Conservation (phyloP, 306 rosid species). For the Arachis hypogaea region DNA sequence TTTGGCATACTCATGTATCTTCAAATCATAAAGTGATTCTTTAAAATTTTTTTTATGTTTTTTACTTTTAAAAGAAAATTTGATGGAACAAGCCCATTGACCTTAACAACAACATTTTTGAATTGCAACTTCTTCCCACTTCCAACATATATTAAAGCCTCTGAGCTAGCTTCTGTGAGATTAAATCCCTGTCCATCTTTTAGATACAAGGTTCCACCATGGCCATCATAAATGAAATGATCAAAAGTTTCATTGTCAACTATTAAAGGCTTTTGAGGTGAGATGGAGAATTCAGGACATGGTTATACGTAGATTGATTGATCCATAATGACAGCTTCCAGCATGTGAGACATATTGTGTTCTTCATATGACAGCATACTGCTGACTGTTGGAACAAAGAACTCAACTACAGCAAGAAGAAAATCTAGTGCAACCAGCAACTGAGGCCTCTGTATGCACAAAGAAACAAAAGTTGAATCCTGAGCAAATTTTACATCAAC, state of each 20-base stretch:
- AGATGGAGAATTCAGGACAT: slow-evolving; percentile 64
- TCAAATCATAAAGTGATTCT: slow-evolving; percentile 16
- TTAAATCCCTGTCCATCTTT: slow-evolving; percentile 63
- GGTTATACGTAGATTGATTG: slow-evolving; percentile 74
- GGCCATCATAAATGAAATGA: slow-evolving; percentile 86
- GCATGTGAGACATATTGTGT: slow-evolving; percentile 47
- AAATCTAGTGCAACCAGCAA: slow-evolving; percentile 94
- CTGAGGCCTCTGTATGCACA: slow-evolving; percentile 90
- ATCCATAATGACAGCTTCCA: slow-evolving; percentile 68
- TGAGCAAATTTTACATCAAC: slow-evolving; percentile 73
- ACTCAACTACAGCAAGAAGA: slow-evolving; percentile 90
- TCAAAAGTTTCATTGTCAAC: slow-evolving; percentile 76
- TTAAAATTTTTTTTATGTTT: not conserved
- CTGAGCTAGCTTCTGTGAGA: slow-evolving; percentile 63
- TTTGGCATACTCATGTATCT: slow-evolving; percentile 1
- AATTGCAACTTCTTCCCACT: slow-evolving; percentile 89
- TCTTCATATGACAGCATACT: slow-evolving; percentile 67
- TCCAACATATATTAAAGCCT: slow-evolving; percentile 82
- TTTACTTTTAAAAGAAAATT: not conserved
- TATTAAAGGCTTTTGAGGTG: slow-evolving; percentile 79
- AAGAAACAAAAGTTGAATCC: slow-evolving; percentile 61
- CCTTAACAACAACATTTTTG: slow-evolving; percentile 87
- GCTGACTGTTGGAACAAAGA: slow-evolving; percentile 83
- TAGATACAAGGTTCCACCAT: slow-evolving; percentile 74
- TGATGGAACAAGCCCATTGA: slow-evolving; percentile 33